Evolutionary conservation across 345 rosid genomes (phyloP).

Genomic region (Salix exigua): DNA sequence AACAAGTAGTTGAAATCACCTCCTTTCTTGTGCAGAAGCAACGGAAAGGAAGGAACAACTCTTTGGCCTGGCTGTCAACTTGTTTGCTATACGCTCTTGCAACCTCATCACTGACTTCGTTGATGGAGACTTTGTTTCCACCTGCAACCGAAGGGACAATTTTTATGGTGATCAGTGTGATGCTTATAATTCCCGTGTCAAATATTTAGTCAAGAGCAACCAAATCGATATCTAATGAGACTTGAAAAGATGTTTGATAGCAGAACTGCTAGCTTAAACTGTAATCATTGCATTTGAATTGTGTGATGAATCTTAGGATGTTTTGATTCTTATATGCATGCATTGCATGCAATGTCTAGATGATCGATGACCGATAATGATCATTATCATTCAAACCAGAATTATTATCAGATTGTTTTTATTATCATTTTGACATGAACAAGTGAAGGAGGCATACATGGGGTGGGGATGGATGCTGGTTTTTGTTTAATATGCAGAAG

Average conservation of each 20-base stretch:
- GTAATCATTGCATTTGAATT: neutral
- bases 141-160: slow-evolving; percentile 22
- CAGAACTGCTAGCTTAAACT: neutral
- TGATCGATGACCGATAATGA: neutral
- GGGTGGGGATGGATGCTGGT: slow-evolving; percentile 35
- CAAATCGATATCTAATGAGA: neutral
- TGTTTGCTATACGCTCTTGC: slow-evolving; percentile 25
- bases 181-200: too few species aligned
- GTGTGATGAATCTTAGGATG: neutral
- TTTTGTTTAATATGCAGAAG: slow-evolving; percentile 62
- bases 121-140: slow-evolving; percentile 28
- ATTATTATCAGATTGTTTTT: too few species aligned
- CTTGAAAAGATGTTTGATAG: neutral
- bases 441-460: slow-evolving; percentile 16
- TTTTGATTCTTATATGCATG: neutral
- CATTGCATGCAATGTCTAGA: neutral
- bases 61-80: slow-evolving; percentile 37
- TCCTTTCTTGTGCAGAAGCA: slow-evolving; percentile 79
- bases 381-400: neutral
- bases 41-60: slow-evolving; percentile 77
- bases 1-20: slow-evolving; percentile 27
- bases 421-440: neutral
- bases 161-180: neutral
- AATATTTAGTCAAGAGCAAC: neutral
- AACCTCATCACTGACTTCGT: slow-evolving; percentile 26